A percentile compares a stretch with the other conserved stretches of the same genome.
Evolutionary conservation across 257 asterid genomes (phyloP).

Genomic region (Salvia hispanica): DNA sequence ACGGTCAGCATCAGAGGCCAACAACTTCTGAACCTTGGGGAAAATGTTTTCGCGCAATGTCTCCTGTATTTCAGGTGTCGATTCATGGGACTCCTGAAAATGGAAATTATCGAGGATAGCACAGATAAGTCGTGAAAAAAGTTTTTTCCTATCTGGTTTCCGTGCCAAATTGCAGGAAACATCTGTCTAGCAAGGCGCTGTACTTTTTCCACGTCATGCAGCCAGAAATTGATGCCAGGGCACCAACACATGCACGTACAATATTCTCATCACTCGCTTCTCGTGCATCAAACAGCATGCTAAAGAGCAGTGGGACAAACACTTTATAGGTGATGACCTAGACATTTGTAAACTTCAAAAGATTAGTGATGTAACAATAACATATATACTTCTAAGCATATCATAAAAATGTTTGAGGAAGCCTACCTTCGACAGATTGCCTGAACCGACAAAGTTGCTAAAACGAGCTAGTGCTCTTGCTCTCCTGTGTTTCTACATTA

Average conservation of each 20-base stretch:
- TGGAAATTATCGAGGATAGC: constrained; percentile 78
- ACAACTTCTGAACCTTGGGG: constrained; percentile 79
- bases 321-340: constrained; percentile 73
- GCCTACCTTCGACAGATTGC: constrained; percentile 65
- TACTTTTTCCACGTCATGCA: constrained; percentile 78
- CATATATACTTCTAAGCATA: too few species aligned
- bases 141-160: constrained; percentile 75
- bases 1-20: constrained; percentile 62
- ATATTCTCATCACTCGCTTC: constrained; percentile 88
- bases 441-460: constrained; percentile 49
- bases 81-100: constrained; percentile 54
- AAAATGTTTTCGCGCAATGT: constrained; percentile 58
- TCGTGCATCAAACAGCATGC: constrained; percentile 68
- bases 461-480: constrained; percentile 87
- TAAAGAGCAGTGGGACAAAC: constrained; percentile 75
- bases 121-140: constrained; percentile 65
- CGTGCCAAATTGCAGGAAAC: constrained; percentile 72
- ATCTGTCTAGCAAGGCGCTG: constrained; percentile 57
- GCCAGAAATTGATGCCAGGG: constrained; percentile 74
- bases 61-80: too few species aligned
- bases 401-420: constrained; percentile 13
- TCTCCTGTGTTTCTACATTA: constrained; percentile 81
- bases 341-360: constrained; percentile 32
- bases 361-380: constrained; percentile 28
- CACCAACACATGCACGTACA: constrained; percentile 74